Percentiles rank a stretch among this genome's conserved stretches.
Conservation (phyloP, 2,329 filamentous ascomycete species). For the Cordyceps fumosorosea region DNA sequence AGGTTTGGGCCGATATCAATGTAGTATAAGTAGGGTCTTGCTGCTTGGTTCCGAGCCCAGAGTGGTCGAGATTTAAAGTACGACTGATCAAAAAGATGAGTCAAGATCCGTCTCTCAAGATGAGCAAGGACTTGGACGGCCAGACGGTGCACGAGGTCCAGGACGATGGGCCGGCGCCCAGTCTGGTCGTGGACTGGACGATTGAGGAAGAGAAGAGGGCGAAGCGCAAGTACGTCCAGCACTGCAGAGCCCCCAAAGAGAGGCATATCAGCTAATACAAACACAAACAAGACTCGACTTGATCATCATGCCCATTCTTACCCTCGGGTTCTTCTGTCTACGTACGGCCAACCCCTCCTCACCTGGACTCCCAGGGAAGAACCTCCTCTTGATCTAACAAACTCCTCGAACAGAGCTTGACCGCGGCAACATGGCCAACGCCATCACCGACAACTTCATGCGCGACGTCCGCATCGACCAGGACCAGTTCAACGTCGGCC, state of each 20-base stretch:
- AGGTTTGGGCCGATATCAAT: too few relatives aligned
- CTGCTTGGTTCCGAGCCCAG: too few relatives aligned
- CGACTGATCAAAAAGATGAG: not conserved
- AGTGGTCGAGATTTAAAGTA: not conserved
- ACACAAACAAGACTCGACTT: constrained; percentile 27
- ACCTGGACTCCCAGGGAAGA: not conserved
- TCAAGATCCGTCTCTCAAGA: not conserved
- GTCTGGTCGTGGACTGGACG: constrained; percentile 21
- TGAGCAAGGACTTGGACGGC: not conserved
- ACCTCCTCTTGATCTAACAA: not conserved
- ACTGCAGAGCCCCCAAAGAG: not conserved
- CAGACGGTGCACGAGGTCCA: constrained; percentile 1
- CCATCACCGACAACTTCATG: constrained; percentile 43
- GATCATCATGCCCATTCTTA: constrained; percentile 37
- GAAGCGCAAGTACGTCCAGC: constrained; percentile 23
- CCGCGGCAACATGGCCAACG: constrained; percentile 35
- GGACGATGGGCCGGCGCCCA: constrained; percentile 15
- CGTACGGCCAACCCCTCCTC: constrained; percentile 24
- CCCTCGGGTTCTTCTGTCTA: constrained; percentile 36
- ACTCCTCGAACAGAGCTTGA: constrained; percentile 21
- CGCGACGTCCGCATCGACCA: constrained; percentile 42
- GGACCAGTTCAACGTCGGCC: constrained; percentile 46
- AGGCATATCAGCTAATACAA: not conserved
- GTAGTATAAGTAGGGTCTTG: too few relatives aligned
- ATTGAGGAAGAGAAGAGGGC: constrained; percentile 22